These are phyloP conservation scores for Arxiozyma bovina DNA, from an alignment of 1,139 yeast species.

Conservation along the genomic window DNA sequence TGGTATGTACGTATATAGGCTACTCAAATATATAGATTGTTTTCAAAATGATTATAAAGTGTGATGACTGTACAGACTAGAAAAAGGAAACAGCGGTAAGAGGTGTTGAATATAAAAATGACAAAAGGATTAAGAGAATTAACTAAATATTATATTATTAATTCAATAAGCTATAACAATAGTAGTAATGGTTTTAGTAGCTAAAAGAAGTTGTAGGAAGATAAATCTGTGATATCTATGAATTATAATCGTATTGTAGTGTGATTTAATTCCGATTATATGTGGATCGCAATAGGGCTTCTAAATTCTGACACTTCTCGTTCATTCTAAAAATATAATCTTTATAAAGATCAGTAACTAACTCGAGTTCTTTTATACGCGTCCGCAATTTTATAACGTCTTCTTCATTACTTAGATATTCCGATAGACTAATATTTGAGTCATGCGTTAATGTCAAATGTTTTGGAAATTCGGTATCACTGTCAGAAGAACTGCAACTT, in stretches of 20 bases:
- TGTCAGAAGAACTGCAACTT: not conserved
- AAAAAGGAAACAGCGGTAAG: not conserved
- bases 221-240: too few species aligned
- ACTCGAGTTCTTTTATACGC: slow-evolving; percentile 76
- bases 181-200: too few species aligned
- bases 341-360: slow-evolving; percentile 80
- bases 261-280: not conserved
- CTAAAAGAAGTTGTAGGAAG: not conserved
- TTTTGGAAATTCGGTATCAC: slow-evolving; percentile 2
- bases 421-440: not conserved
- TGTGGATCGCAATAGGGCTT: not conserved
- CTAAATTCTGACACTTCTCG: slow-evolving; percentile 18
- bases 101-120: not conserved
- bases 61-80: too few species aligned
- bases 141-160: too few species aligned
- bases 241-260: not conserved
- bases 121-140: not conserved
- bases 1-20: too few species aligned
- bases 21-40: too few species aligned
- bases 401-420: slow-evolving; percentile 29
- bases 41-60: too few species aligned
- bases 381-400: slow-evolving; percentile 55
- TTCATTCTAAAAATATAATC: slow-evolving; percentile 78
- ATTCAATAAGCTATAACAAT: not conserved
- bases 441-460: not conserved